phyloP scores from a whole-genome alignment of 202 grass and related monocot genomes.

The Zizania palustris region DNA sequence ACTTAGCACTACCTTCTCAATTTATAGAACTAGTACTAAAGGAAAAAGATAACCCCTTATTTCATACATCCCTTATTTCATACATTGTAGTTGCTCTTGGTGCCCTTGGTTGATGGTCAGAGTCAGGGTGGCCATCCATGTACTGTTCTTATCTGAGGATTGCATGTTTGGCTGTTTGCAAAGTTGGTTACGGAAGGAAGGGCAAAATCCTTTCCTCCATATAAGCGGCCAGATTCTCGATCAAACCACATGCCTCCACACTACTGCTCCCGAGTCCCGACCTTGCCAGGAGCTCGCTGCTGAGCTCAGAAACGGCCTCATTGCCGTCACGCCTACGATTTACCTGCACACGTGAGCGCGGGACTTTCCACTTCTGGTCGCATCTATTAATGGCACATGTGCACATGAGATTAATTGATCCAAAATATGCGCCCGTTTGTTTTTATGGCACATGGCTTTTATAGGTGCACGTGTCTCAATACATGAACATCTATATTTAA shows the following conservation, averaged over 20 bases:
- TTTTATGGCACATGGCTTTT: too few species aligned
- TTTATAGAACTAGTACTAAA: too few species aligned
- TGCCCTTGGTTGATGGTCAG: constrained; percentile 33
- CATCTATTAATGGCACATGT: constrained; percentile 26
- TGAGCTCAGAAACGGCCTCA: constrained; percentile 38
- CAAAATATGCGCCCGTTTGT: too few species aligned
- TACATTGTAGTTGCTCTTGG: too few species aligned
- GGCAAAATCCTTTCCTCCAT: background rate
- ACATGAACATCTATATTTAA: constrained; percentile 13
- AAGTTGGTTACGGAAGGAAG: background rate
- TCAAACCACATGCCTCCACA: too few species aligned
- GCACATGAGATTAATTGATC: too few species aligned
- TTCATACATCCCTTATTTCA: too few species aligned
- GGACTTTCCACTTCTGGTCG: constrained; percentile 46
- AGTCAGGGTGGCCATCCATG: background rate
- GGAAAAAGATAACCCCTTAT: too few species aligned
- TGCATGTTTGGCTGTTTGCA: background rate
- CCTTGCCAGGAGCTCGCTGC: background rate
- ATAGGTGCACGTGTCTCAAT: too few species aligned
- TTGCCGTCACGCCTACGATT: constrained; percentile 38
- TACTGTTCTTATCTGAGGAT: background rate
- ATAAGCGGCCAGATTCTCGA: too few species aligned
- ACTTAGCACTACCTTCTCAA: too few species aligned
- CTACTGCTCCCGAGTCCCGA: background rate
- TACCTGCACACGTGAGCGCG: constrained; percentile 43